Evolutionary conservation across 2,329 filamentous ascomycete genomes (phyloP).

Genomic region (Venturia pyrina): DNA sequence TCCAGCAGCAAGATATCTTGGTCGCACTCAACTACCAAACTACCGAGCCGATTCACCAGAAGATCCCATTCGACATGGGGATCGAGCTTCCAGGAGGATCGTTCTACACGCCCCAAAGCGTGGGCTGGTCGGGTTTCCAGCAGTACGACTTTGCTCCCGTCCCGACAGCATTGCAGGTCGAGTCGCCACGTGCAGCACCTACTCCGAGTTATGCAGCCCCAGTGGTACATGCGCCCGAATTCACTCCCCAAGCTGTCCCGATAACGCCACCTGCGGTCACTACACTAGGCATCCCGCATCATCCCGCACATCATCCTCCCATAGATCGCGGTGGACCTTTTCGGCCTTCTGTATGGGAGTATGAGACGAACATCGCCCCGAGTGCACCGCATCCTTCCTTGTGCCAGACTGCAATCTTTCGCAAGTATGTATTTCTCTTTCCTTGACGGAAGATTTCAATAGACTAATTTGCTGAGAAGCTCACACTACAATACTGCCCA

Average conservation of each 20-base stretch:
- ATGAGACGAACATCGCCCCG: slow-evolving; percentile 30
- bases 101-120: not conserved
- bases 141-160: slow-evolving; percentile 27
- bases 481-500: slow-evolving; percentile 43
- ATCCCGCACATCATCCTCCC: slow-evolving; percentile 15
- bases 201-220: slow-evolving; percentile 17
- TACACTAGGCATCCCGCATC: slow-evolving; percentile 10
- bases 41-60: slow-evolving; percentile 14
- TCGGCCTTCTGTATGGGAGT: slow-evolving; percentile 35
- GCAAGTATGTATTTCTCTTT: slow-evolving; percentile 29
- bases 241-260: slow-evolving; percentile 15
- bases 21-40: slow-evolving; percentile 18
- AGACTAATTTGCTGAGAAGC: slow-evolving; percentile 20
- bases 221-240: slow-evolving; percentile 22
- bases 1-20: slow-evolving; percentile 9
- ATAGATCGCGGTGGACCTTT: slow-evolving; percentile 32
- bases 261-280: slow-evolving; percentile 8
- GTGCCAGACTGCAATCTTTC: slow-evolving; percentile 40
- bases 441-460: not conserved
- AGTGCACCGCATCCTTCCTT: slow-evolving; percentile 27
- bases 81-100: slow-evolving; percentile 12
- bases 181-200: slow-evolving; percentile 2
- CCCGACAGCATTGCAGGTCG: slow-evolving; percentile 16
- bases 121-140: slow-evolving; percentile 18
- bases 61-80: slow-evolving; percentile 17